Base-by-base conservation (phyloP, 2,329 filamentous ascomycete species). In the Raffaelea ambrosiae region DNA sequence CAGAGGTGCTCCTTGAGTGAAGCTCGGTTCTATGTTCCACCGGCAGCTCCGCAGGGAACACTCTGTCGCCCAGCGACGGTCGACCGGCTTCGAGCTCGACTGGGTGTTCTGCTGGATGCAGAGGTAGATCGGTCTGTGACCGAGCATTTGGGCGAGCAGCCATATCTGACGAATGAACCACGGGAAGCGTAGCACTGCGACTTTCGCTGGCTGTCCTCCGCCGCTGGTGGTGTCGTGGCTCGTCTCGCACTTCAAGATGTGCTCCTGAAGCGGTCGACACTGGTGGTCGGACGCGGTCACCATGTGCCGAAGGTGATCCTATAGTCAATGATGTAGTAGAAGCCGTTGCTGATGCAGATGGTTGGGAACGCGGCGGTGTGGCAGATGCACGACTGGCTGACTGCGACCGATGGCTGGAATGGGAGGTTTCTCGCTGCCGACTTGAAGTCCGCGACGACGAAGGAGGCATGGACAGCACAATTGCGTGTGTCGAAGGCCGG, bases 81-180 rank as follows among this genome's bases (percentile, higher is more conserved):
- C 7, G 19, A 26, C 41, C 42, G 46, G 43, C 22, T n/a, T 31
- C 18, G 7, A 38, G 35, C 18, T 38, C 18, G n/a, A 22, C 9
- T 10, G 40, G 2, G 11, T 20, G 19, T 7, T 50, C 46, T 3
- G 22, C 44, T 3, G 71, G 62, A 39, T 70, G 68, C 5, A 70
- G 52, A 3, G 66, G 64, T 9, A 88, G 66, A 58, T 89, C 84
- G 2, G 79, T 84, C 42, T 82, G 77, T 18, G 85, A 87, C 20
- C 77, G 74, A 20, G 76, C 70, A 13, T 77, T 74, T 39, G 74
- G 72, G 45, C 71, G 67, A 22, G 67, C 59, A 13, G 74, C 67
- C 23, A 68, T 58, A 38, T 69, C 36, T 26, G 26, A 20, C 2
- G 67, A 62, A 16, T 66, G 62, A 44, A 66, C 64, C 18, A 67